phyloP scores from a whole-genome alignment of 2,329 filamentous ascomycete species.

The Aspergillus transmontanensis region DNA sequence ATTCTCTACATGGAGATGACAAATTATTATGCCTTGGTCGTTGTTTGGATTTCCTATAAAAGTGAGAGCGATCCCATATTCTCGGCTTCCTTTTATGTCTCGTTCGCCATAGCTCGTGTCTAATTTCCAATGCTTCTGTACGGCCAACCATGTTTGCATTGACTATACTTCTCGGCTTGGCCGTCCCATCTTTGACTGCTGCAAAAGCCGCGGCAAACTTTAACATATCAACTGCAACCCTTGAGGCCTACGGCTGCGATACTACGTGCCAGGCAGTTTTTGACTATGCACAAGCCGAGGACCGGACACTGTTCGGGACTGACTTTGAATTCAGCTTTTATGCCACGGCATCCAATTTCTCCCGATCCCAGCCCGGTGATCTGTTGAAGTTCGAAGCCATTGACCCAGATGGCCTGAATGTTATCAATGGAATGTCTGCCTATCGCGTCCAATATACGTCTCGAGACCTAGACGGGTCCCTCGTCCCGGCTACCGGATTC shows the following conservation, averaged over 20 bases:
- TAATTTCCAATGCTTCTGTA: not conserved
- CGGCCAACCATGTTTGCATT: not conserved
- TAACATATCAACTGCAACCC: not conserved
- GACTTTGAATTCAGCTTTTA: conserved; percentile 15
- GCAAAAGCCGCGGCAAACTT: not conserved
- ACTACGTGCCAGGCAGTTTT: not conserved
- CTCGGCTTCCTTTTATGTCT: not conserved
- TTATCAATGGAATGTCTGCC: conserved; percentile 3
- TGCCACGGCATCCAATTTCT: conserved; percentile 13
- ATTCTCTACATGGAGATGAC: not conserved
- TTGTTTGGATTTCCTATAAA: not conserved
- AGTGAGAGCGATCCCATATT: not conserved
- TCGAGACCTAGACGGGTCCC: not conserved
- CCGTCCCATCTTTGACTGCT: not conserved
- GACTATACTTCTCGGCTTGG: not conserved
- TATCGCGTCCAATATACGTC: conserved; percentile 13
- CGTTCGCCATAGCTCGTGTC: not conserved
- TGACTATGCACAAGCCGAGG: not conserved
- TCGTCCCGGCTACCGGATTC: conserved; percentile 10
- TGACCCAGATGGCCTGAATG: not conserved
- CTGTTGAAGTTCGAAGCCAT: conserved; percentile 12
- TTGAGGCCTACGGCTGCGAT: not conserved
- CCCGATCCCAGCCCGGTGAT: conserved; percentile 10
- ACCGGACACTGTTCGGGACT: conserved; percentile 16
- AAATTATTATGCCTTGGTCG: not conserved